A percentile compares a stretch with the other conserved stretches of the same genome.
Conservation (phyloP, 2,329 filamentous ascomycete genomes). For the Cladosporium sp. region DNA sequence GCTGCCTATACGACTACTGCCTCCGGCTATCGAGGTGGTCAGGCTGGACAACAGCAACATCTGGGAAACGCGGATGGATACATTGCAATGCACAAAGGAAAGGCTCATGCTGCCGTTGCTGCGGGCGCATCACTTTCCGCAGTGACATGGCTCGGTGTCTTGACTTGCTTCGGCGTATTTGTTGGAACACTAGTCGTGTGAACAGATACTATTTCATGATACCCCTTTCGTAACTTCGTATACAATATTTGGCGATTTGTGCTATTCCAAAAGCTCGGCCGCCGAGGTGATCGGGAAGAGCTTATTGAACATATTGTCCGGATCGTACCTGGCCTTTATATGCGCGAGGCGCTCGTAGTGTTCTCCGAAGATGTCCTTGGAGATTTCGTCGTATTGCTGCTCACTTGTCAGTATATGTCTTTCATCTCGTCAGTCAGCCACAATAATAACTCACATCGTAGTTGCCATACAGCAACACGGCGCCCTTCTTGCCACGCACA, state of each 20-base stretch:
- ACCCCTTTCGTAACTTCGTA: not conserved
- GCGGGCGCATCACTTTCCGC: not conserved
- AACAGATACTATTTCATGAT: not conserved
- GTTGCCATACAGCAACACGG: slow-evolving; percentile 25
- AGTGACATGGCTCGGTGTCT: not conserved
- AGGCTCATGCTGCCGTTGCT: not conserved
- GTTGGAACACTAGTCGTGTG: not conserved
- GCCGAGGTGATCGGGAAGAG: slow-evolving; percentile 21
- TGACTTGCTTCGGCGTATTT: not conserved
- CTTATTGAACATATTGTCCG: slow-evolving; percentile 42
- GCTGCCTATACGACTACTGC: not conserved
- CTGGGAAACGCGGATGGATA: slow-evolving; percentile 5
- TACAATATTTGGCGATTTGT: not conserved
- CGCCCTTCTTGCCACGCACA: slow-evolving; percentile 22
- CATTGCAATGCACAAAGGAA: not conserved
- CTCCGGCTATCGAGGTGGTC: not conserved
- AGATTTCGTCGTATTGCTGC: slow-evolving; percentile 26
- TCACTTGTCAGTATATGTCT: slow-evolving; percentile 5
- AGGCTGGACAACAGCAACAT: not conserved
- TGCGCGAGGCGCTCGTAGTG: slow-evolving; percentile 37
- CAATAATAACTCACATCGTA: slow-evolving; percentile 20
- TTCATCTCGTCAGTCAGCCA: not conserved
- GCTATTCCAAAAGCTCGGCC: not conserved
- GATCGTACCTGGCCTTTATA: slow-evolving; percentile 44
- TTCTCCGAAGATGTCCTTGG: slow-evolving; percentile 39